phyloP scores from a whole-genome alignment of 306 rosid genomes.

The Castanea crenata region DNA sequence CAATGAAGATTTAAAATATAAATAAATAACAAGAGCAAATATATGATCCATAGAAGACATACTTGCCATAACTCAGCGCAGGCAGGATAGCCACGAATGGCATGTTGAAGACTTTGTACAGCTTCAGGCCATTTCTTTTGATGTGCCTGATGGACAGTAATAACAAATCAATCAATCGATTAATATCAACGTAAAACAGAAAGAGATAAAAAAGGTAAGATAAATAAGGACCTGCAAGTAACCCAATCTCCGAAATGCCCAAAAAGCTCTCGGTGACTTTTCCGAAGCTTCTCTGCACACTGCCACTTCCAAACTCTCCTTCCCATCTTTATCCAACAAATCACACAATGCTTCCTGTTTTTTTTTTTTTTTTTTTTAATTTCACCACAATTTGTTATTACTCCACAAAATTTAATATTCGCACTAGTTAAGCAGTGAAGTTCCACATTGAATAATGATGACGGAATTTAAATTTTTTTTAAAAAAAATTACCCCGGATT shows the following conservation, averaged over 20 bases:
- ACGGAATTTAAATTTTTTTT: neutral
- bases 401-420: too few relatives aligned
- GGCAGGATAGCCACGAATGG: slow-evolving; percentile 80
- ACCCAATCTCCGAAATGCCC: slow-evolving; percentile 92
- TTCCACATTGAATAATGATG: too few relatives aligned
- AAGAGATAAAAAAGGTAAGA: neutral
- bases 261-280: slow-evolving; percentile 79
- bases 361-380: neutral
- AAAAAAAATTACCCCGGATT: slow-evolving; percentile 51
- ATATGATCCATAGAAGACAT: slow-evolving; percentile 14
- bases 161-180: neutral
- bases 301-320: slow-evolving; percentile 63
- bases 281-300: slow-evolving; percentile 68
- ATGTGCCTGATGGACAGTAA: slow-evolving; percentile 36
- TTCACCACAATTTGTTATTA: neutral
- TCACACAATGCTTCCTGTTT: slow-evolving; percentile 67
- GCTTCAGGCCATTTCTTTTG: slow-evolving; percentile 74
- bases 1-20: neutral
- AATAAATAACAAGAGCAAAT: neutral
- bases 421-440: too few relatives aligned
- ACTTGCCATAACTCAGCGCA: slow-evolving; percentile 88
- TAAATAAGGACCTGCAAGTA: slow-evolving; percentile 53
- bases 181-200: slow-evolving; percentile 3
- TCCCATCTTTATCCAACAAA: slow-evolving; percentile 68
- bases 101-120: slow-evolving; percentile 85